phyloP scores from a whole-genome alignment of 805 yeast species.

The Candida qinlingensis region DNA sequence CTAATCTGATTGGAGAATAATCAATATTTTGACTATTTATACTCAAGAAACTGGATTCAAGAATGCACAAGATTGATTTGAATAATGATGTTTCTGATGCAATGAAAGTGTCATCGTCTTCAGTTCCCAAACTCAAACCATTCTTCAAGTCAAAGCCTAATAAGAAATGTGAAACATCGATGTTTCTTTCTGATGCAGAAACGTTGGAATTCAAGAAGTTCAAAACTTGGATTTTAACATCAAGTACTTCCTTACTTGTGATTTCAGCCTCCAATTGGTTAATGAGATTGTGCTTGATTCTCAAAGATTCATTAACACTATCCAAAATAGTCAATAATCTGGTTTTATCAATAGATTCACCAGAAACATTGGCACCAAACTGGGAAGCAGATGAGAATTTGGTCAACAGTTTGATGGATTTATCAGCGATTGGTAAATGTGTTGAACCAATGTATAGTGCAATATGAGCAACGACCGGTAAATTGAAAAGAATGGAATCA shows the following conservation, averaged over 20 bases:
- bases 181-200: constrained; percentile 33
- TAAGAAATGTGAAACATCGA: constrained; percentile 66
- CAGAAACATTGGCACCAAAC: constrained; percentile 33
- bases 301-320: constrained; percentile 70
- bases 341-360: constrained; percentile 42
- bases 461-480: constrained; percentile 68
- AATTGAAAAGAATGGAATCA: constrained; percentile 65
- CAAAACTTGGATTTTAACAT: constrained; percentile 52
- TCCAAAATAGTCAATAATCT: constrained; percentile 66
- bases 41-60: constrained; percentile 42
- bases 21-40: constrained; percentile 38
- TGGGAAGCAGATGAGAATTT: constrained; percentile 44
- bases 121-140: constrained; percentile 44
- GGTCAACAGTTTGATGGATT: constrained; percentile 48
- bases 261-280: constrained; percentile 54
- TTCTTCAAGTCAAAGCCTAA: constrained; percentile 64
- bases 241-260: constrained; percentile 33
- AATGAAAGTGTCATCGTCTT: constrained; percentile 43
- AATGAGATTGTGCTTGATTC: constrained; percentile 69
- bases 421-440: constrained; percentile 43
- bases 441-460: constrained; percentile 68
- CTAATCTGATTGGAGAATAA: constrained; percentile 53
- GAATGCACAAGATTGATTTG: constrained; percentile 42
- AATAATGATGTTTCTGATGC: constrained; percentile 52
- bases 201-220: constrained; percentile 51